Evolutionary conservation across 2,329 filamentous ascomycete species (phyloP).

Genomic region (Botrytis squamosa): DNA sequence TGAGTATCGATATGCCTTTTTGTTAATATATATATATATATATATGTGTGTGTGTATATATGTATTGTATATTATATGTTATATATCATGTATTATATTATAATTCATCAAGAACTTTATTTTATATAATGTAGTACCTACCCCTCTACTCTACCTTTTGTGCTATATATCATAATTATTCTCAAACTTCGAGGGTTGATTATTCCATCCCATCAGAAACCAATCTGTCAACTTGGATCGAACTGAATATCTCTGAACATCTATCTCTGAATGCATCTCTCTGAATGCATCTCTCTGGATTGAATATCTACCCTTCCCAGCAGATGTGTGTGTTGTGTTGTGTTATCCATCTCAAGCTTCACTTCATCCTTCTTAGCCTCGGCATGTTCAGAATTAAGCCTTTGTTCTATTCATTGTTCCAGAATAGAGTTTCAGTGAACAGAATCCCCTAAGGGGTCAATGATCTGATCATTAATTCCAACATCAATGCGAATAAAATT

Average conservation of each 20-base stretch:
- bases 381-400: background rate
- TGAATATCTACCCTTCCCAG: background rate
- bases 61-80: no score
- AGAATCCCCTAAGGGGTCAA: background rate
- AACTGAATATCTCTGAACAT: no score
- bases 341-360: background rate
- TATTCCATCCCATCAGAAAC: background rate
- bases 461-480: slow-evolving; percentile 12
- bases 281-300: no score
- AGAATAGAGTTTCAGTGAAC: slow-evolving; percentile 9
- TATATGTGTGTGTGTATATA: no score
- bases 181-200: background rate
- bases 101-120: background rate
- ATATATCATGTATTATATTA: background rate
- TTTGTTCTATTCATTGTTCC: slow-evolving; percentile 4
- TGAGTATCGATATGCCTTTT: no score
- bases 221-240: background rate
- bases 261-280: no score
- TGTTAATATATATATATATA: no score
- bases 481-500: background rate
- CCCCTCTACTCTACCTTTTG: no score
- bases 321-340: background rate
- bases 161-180: no score
- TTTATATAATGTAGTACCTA: background rate
- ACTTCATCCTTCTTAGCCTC: background rate